phyloP scores from a whole-genome alignment of 306 rosid genomes.

The Malus sylvestris region DNA sequence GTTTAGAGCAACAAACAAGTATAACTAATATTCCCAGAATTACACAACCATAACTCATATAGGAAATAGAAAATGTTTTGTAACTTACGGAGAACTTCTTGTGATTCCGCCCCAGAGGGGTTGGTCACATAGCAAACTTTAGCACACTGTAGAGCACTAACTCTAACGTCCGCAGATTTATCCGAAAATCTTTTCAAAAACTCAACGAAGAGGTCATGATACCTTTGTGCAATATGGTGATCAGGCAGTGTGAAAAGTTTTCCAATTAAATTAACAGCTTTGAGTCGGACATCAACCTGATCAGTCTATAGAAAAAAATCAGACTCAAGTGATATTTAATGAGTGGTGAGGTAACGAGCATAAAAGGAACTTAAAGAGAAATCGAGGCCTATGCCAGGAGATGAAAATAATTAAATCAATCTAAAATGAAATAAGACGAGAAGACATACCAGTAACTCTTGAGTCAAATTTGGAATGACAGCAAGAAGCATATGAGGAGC shows the following conservation, averaged over 20 bases:
- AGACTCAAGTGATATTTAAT: conserved; percentile 12
- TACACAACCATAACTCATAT: conserved; percentile 15
- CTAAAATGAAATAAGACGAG: conserved; percentile 1
- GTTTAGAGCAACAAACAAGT: conserved; percentile 28
- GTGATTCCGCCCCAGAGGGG: conserved; percentile 49
- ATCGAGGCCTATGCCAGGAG: background rate
- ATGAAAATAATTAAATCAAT: background rate
- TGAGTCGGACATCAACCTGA: conserved; percentile 86
- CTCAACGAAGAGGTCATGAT: conserved; percentile 61
- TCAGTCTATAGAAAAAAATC: conserved; percentile 54
- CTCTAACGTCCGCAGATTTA: conserved; percentile 81
- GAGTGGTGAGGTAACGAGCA: background rate
- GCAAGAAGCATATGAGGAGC: conserved; percentile 78
- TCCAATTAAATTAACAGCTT: conserved; percentile 86
- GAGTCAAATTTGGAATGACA: conserved; percentile 67
- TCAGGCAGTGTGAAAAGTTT: conserved; percentile 68
- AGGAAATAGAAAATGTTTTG: conserved; percentile 8
- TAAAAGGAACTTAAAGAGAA: background rate
- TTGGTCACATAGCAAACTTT: conserved; percentile 49
- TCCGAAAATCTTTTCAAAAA: conserved; percentile 84
- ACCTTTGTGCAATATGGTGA: conserved; percentile 49
- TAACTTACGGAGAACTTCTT: conserved; percentile 67
- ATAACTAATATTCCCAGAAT: conserved; percentile 8
- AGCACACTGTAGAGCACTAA: conserved; percentile 73
- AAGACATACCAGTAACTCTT: conserved; percentile 58